Percentiles rank a stretch among this genome's conserved stretches.
Evolutionary conservation across 2,329 filamentous ascomycete genomes (phyloP).

Genomic region (Hymenoscyphus salicellus): DNA sequence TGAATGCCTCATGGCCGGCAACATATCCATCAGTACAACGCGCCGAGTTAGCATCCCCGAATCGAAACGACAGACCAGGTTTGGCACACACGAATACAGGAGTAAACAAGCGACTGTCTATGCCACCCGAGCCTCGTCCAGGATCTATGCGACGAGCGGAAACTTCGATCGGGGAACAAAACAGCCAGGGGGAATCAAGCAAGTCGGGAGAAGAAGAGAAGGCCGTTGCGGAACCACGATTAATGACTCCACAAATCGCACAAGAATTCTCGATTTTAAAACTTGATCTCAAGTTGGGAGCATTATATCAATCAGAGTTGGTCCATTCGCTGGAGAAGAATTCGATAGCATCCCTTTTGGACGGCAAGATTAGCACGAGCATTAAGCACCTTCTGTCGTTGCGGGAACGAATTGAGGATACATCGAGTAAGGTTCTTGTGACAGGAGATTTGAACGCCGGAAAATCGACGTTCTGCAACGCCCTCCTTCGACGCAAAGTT

Average conservation of each 20-base stretch:
- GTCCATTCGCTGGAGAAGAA: slow-evolving; percentile 92
- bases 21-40: slow-evolving; percentile 86
- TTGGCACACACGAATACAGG: slow-evolving; percentile 61
- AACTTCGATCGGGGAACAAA: slow-evolving; percentile 63
- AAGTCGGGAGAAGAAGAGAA: slow-evolving; percentile 63
- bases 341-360: slow-evolving; percentile 84
- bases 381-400: slow-evolving; percentile 85
- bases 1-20: slow-evolving; percentile 89
- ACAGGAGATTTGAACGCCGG: slow-evolving; percentile 96
- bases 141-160: slow-evolving; percentile 63
- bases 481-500: slow-evolving; percentile 86
- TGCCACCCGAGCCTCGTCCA: slow-evolving; percentile 42
- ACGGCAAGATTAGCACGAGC: slow-evolving; percentile 91
- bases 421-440: slow-evolving; percentile 91
- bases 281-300: slow-evolving; percentile 85
- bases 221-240: slow-evolving; percentile 65
- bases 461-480: slow-evolving; percentile 98
- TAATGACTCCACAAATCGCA: slow-evolving; percentile 88
- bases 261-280: slow-evolving; percentile 96
- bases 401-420: slow-evolving; percentile 93
- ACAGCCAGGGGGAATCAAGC: slow-evolving; percentile 66
- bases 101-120: slow-evolving; percentile 38
- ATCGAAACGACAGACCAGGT: slow-evolving; percentile 55
- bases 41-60: slow-evolving; percentile 43
- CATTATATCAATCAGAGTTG: slow-evolving; percentile 80